phyloP scores from a whole-genome alignment of 2,329 filamentous ascomycete species.

The Cryphonectria carpinicola region DNA sequence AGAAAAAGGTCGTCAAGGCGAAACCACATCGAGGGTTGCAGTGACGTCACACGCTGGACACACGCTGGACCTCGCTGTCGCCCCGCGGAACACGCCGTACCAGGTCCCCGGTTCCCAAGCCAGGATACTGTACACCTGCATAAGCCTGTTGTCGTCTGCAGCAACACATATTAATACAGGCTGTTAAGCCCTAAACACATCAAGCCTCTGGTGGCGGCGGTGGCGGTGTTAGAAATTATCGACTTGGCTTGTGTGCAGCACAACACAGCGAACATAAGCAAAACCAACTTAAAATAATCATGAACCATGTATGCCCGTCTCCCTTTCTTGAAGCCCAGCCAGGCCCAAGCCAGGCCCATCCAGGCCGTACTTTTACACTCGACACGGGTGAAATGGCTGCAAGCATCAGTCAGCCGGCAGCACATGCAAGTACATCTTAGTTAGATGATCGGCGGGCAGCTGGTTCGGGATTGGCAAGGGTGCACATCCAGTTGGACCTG shows the following conservation, averaged over 20 bases:
- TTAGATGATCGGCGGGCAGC: not conserved
- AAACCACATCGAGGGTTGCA: slow-evolving; percentile 10
- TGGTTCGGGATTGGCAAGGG: not conserved
- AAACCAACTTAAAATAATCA: not conserved
- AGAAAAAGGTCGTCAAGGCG: not conserved
- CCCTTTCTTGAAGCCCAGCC: not conserved
- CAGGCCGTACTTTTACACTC: not conserved
- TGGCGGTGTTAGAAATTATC: not conserved
- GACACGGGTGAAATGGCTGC: not conserved
- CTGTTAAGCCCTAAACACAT: not conserved
- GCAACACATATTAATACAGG: not conserved
- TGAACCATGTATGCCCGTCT: not conserved
- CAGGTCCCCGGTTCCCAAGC: not conserved
- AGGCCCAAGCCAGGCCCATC: not conserved
- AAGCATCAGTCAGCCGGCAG: not conserved
- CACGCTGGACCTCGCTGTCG: not conserved
- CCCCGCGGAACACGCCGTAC: not conserved
- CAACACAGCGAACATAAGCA: not conserved
- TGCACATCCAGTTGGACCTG: not conserved
- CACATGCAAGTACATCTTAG: not conserved
- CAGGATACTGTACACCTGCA: not conserved
- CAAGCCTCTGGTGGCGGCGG: not conserved
- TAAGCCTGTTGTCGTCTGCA: not conserved
- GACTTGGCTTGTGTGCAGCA: not conserved
- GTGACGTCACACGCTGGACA: slow-evolving; percentile 15